Percentiles rank a stretch among this genome's conserved stretches.
Evolutionary conservation across 192 early-diverging fungal genomes (phyloP).

Genomic region (Coemansia aciculifera): DNA sequence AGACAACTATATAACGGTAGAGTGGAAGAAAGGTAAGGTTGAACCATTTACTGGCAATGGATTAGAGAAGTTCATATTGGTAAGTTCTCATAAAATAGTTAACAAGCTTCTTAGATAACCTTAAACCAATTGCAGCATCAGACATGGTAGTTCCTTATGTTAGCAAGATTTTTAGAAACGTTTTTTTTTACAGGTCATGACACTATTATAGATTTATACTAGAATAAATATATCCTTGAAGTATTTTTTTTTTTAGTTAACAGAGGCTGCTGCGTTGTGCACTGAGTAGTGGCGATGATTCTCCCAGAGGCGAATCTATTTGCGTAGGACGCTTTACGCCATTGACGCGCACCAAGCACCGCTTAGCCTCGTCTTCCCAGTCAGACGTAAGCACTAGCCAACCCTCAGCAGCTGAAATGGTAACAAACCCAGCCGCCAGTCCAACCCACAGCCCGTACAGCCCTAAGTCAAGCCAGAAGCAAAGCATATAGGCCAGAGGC

Average conservation of each 20-base stretch:
- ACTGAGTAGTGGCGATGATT: slow-evolving; percentile 25
- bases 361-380: slow-evolving; percentile 36
- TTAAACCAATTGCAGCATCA: too few species aligned
- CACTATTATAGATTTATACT: not conserved
- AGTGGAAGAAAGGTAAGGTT: too few species aligned
- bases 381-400: slow-evolving; percentile 43
- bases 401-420: slow-evolving; percentile 26
- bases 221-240: not conserved
- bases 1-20: too few species aligned
- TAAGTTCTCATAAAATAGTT: too few species aligned
- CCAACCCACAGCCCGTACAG: slow-evolving; percentile 69
- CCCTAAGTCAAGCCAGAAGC: slow-evolving; percentile 57
- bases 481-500: slow-evolving; percentile 54
- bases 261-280: slow-evolving; percentile 4
- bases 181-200: not conserved
- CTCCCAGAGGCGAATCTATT: slow-evolving; percentile 27
- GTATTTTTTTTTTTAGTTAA: not conserved
- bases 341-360: slow-evolving; percentile 30
- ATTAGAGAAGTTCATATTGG: too few species aligned
- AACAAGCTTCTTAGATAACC: too few species aligned
- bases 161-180: too few species aligned
- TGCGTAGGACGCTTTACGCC: not conserved
- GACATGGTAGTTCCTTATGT: too few species aligned
- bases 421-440: slow-evolving; percentile 40
- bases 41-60: too few species aligned